phyloP scores from a whole-genome alignment of 352 stramenopile genomes.

The Phytophthora macrochlamydospora region DNA sequence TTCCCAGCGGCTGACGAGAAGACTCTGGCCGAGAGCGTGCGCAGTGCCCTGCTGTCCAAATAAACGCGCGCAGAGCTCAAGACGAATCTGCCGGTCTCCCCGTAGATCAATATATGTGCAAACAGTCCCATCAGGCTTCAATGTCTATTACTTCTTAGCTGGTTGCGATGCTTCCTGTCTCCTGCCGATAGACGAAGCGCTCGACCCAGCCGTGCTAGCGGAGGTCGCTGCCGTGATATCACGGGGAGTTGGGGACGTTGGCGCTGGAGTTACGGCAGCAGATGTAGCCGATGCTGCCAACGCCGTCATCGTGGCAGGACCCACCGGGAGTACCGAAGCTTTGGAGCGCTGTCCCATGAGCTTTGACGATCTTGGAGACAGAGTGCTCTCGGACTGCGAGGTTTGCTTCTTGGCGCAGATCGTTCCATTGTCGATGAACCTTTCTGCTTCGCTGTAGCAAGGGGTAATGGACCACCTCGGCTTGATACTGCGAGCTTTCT shows the following conservation, averaged over 20 bases:
- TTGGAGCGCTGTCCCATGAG: slow-evolving; percentile 39
- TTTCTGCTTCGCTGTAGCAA: slow-evolving; percentile 8
- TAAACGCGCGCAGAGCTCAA: slow-evolving; percentile 16
- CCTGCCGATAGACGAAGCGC: slow-evolving; percentile 2
- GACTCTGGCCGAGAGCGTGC: slow-evolving; percentile 56
- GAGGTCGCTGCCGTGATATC: neutral
- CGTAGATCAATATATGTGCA: slow-evolving; percentile 29
- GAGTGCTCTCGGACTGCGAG: neutral
- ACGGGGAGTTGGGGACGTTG: neutral
- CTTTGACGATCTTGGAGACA: slow-evolving; percentile 7
- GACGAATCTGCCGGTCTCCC: slow-evolving; percentile 7
- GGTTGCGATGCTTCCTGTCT: slow-evolving; percentile 15
- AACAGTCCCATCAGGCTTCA: slow-evolving; percentile 12
- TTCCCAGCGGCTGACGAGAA: slow-evolving; percentile 67
- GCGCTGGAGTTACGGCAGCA: slow-evolving; percentile 8
- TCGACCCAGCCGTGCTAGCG: slow-evolving; percentile 6
- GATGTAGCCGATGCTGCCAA: slow-evolving; percentile 2
- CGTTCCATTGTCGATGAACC: slow-evolving; percentile 28
- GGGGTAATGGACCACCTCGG: slow-evolving; percentile 33
- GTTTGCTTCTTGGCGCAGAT: slow-evolving; percentile 23
- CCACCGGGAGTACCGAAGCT: slow-evolving; percentile 67
- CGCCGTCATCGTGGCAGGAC: slow-evolving; percentile 6
- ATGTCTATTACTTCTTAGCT: slow-evolving; percentile 25
- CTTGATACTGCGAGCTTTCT: slow-evolving; percentile 64
- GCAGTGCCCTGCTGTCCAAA: slow-evolving; percentile 31